Percentiles rank a stretch among this genome's conserved stretches.
Evolutionary conservation across 345 rosid genomes (phyloP).

Genomic region (Populus euphratica): DNA sequence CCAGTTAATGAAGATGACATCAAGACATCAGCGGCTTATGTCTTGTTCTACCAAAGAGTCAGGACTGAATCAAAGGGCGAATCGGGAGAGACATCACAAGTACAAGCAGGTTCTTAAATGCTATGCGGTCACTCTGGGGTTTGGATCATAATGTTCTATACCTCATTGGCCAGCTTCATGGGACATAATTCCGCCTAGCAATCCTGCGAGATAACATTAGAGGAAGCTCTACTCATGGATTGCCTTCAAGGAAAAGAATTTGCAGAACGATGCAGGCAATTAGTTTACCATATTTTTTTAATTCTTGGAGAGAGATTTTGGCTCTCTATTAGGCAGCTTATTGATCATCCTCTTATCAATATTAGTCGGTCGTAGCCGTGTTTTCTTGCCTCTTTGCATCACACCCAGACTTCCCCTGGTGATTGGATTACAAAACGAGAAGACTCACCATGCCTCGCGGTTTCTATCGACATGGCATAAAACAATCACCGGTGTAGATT

Average conservation of each 20-base stretch:
- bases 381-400: neutral
- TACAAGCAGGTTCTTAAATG: slow-evolving; percentile 18
- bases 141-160: neutral
- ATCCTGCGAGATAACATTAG: neutral
- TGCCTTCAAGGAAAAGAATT: neutral
- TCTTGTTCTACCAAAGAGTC: slow-evolving; percentile 79
- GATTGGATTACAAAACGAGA: neutral
- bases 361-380: too few species aligned
- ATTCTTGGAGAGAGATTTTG: slow-evolving; percentile 3
- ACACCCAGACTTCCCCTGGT: neutral
- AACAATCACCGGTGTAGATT: neutral
- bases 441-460: neutral
- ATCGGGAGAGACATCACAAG: slow-evolving; percentile 33
- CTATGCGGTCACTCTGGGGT: neutral
- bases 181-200: neutral
- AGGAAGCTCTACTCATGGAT: neutral
- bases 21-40: slow-evolving; percentile 79
- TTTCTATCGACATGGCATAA: neutral
- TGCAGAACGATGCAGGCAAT: neutral
- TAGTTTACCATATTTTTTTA: neutral
- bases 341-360: neutral
- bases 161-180: neutral
- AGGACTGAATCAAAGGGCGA: slow-evolving; percentile 22
- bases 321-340: neutral
- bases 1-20: slow-evolving; percentile 58